These are phyloP conservation scores for Cinchona pubescens DNA, from an alignment of 257 asterid species.

Conservation along the genomic window DNA sequence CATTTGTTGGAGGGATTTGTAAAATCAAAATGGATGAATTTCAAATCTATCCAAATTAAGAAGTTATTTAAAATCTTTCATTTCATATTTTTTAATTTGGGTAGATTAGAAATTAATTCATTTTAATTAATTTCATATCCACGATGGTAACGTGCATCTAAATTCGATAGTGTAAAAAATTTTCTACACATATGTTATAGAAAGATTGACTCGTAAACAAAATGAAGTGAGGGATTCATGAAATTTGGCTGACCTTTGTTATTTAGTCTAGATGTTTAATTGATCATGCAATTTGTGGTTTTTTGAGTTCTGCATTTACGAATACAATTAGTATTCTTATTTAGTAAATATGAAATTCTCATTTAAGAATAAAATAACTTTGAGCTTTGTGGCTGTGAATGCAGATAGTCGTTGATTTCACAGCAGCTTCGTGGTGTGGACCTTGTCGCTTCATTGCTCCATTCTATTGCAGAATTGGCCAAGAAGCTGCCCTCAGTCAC, in stretches of 20 bases:
- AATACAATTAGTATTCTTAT: not conserved
- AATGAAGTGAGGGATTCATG: not conserved
- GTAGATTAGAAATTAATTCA: too few species aligned
- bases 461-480: constrained; percentile 74
- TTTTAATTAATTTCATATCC: too few species aligned
- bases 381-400: not conserved
- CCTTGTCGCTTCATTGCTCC: constrained; percentile 90
- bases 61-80: too few species aligned
- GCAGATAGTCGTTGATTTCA: constrained; percentile 89
- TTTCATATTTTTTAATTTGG: too few species aligned
- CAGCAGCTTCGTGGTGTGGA: constrained; percentile 97
- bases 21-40: too few species aligned
- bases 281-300: not conserved
- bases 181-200: too few species aligned
- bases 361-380: not conserved
- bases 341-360: not conserved
- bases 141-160: too few species aligned
- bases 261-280: not conserved
- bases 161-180: too few species aligned
- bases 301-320: too few species aligned
- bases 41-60: too few species aligned
- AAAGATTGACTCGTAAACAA: too few species aligned
- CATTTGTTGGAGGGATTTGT: too few species aligned
- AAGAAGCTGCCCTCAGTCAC: constrained; percentile 67
- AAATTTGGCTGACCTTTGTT: not conserved